Percentiles rank a stretch among this genome's conserved stretches.
Evolutionary conservation across 306 rosid species (phyloP).

Genomic region (Pterocarpus santalinus): DNA sequence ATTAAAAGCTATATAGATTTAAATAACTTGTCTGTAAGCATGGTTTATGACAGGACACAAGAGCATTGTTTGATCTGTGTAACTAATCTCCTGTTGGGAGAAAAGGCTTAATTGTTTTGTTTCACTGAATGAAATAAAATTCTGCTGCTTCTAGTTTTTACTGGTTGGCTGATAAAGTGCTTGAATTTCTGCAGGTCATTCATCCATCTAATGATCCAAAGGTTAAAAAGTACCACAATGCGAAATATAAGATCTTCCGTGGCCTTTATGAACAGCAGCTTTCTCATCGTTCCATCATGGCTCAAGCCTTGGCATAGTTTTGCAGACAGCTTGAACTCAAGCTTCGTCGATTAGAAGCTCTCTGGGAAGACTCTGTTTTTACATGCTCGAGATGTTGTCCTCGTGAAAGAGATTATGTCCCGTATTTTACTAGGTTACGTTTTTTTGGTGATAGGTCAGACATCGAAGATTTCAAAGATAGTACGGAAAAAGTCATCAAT

Average conservation of each 20-base stretch:
- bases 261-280: constrained; percentile 86
- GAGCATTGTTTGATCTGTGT: too few species aligned
- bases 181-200: constrained; percentile 68
- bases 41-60: too few species aligned
- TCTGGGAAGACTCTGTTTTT: background rate
- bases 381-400: background rate
- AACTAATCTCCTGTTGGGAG: too few species aligned
- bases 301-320: constrained; percentile 72
- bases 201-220: constrained; percentile 84
- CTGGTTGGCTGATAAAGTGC: constrained; percentile 17
- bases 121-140: background rate
- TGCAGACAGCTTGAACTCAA: constrained; percentile 36
- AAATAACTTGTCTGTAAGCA: too few species aligned
- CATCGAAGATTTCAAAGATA: background rate
- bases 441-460: constrained; percentile 9
- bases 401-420: constrained; percentile 8
- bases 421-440: constrained; percentile 3
- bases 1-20: too few species aligned
- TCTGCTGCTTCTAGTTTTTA: constrained; percentile 23
- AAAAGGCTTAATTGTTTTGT: background rate
- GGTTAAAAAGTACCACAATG: constrained; percentile 88
- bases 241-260: constrained; percentile 80
- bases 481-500: background rate
- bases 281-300: constrained; percentile 77
- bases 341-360: constrained; percentile 16